These are phyloP conservation scores for Calonectria pseudoturangicola DNA, from an alignment of 2,329 filamentous ascomycete genomes.

Conservation along the genomic window DNA sequence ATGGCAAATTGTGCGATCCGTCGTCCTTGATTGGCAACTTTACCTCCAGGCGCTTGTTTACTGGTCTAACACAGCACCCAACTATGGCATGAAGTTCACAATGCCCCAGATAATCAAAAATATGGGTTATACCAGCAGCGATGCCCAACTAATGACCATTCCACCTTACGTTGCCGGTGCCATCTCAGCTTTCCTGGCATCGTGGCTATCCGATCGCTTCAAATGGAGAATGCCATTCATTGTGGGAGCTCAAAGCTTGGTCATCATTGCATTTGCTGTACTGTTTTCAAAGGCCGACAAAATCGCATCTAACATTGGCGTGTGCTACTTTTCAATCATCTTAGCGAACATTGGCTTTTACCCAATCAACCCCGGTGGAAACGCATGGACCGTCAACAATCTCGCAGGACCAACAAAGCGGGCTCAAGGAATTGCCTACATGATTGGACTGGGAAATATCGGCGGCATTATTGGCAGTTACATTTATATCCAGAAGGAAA, in stretches of 20 bases:
- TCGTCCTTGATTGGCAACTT: conserved; percentile 64
- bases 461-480: conserved; percentile 56
- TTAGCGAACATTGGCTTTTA: conserved; percentile 60
- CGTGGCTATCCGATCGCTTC: conserved; percentile 55
- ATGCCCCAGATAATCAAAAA: conserved; percentile 62
- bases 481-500: conserved; percentile 54
- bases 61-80: conserved; percentile 61
- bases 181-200: conserved; percentile 50
- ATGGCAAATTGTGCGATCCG: conserved; percentile 5
- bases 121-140: conserved; percentile 61
- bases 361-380: conserved; percentile 58
- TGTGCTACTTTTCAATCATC: conserved; percentile 48
- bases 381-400: conserved; percentile 62
- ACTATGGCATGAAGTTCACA: conserved; percentile 56
- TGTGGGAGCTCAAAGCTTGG: conserved; percentile 52
- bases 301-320: conserved; percentile 44
- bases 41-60: conserved; percentile 62
- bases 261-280: conserved; percentile 55
- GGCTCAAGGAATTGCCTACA: conserved; percentile 59
- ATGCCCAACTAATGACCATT: conserved; percentile 57
- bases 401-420: conserved; percentile 58
- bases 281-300: conserved; percentile 47
- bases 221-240: conserved; percentile 61
- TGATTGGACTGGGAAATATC: conserved; percentile 57
- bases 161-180: conserved; percentile 58